A percentile compares a stretch with the other conserved stretches of the same genome.
Evolutionary conservation across 768 basidiomycete species (phyloP).

Genomic region (Boletus rufocinnamomeus): DNA sequence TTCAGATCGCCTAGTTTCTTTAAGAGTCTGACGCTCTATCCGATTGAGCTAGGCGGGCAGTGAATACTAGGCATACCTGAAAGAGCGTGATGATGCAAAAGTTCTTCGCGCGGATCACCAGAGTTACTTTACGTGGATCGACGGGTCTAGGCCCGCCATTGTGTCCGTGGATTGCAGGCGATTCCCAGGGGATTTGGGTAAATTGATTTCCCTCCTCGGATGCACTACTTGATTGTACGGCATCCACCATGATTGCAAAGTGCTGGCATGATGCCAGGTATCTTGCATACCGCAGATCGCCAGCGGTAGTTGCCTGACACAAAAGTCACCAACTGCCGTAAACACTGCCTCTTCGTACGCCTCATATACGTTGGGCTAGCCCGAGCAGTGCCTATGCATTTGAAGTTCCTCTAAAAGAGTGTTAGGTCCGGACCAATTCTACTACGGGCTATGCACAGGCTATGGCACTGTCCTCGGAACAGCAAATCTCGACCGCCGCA

Average conservation of each 20-base stretch:
- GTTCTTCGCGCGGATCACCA: not conserved
- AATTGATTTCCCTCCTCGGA: not conserved
- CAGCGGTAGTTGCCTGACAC: not conserved
- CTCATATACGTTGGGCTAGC: no score
- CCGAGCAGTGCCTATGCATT: no score
- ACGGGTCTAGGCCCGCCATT: not conserved
- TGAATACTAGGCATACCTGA: not conserved
- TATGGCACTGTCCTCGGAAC: not conserved
- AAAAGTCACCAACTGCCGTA: not conserved
- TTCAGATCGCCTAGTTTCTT: slow-evolving; percentile 46
- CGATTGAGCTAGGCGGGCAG: slow-evolving; percentile 66
- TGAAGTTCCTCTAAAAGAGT: no score
- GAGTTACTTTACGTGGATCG: not conserved
- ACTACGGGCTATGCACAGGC: no score
- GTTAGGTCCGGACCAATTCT: no score
- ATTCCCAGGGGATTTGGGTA: not conserved
- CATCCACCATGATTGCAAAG: not conserved
- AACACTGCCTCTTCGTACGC: not conserved
- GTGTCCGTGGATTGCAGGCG: not conserved
- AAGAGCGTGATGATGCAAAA: no score
- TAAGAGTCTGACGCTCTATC: slow-evolving; percentile 71
- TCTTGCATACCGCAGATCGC: not conserved
- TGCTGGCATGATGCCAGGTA: not conserved
- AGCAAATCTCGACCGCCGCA: not conserved
- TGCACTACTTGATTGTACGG: not conserved